Evolutionary conservation across 2,329 filamentous ascomycete species (phyloP).

Genomic region (Onygenales sp.): DNA sequence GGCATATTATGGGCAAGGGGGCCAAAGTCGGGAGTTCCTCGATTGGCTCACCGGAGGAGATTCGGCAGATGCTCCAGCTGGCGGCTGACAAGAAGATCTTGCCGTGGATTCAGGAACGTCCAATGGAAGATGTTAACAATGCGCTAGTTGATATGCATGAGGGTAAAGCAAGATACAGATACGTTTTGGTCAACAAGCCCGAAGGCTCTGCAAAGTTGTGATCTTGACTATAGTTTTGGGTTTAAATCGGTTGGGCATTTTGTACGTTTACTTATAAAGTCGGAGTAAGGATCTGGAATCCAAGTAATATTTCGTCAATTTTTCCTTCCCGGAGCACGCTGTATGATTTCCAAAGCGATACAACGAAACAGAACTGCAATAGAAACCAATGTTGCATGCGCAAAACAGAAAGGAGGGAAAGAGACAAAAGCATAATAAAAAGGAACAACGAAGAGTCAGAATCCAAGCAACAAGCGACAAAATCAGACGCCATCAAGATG

Average conservation of each 20-base stretch:
- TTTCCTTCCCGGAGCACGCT: too few species aligned
- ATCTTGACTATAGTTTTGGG: not conserved
- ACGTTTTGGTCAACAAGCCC: conserved; percentile 34
- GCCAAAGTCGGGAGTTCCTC: conserved; percentile 42
- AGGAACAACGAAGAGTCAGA: too few species aligned
- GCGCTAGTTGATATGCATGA: conserved; percentile 36
- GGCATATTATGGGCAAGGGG: conserved; percentile 49
- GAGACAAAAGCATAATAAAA: too few species aligned
- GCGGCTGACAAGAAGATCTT: conserved; percentile 32
- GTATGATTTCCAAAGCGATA: too few species aligned
- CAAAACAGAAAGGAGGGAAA: too few species aligned
- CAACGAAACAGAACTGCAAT: too few species aligned
- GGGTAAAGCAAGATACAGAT: conserved; percentile 38
- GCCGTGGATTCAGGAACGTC: conserved; percentile 34
- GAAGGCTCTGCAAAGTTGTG: conserved; percentile 21
- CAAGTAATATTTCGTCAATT: too few species aligned
- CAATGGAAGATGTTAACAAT: conserved; percentile 35
- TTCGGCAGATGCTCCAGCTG: conserved; percentile 34
- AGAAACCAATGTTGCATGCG: too few species aligned
- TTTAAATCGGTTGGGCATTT: not conserved
- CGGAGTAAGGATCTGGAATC: too few species aligned
- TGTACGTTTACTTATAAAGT: not conserved
- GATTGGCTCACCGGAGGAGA: conserved; percentile 35
- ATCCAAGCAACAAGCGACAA: too few species aligned
- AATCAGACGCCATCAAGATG: too few species aligned